Conservation (phyloP, 2,329 filamentous ascomycete genomes). For the Teratosphaeria pseudoeucalypti region DNA sequence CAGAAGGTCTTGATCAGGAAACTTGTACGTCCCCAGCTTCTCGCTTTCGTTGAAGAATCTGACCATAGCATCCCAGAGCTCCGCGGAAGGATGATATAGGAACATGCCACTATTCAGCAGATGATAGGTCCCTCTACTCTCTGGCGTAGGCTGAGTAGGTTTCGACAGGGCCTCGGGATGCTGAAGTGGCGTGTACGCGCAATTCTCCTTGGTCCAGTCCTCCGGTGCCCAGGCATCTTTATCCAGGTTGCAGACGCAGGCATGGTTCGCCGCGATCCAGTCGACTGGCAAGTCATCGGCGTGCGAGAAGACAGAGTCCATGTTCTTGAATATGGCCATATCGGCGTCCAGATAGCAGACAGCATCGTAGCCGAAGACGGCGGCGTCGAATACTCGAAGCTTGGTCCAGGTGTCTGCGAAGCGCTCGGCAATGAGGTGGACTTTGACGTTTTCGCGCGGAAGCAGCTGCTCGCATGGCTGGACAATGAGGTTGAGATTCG, state of each 20-base stretch:
- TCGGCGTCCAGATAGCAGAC: conserved; percentile 45
- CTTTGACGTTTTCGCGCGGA: conserved; percentile 9
- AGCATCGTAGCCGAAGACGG: conserved; percentile 22
- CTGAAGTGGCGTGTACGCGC: conserved; percentile 35
- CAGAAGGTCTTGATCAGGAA: conserved; percentile 46
- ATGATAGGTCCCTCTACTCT: conserved; percentile 29
- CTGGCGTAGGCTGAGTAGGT: conserved; percentile 25
- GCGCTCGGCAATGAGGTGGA: conserved; percentile 35
- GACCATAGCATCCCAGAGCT: conserved; percentile 31
- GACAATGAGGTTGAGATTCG: conserved; percentile 31
- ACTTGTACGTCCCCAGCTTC: conserved; percentile 29
- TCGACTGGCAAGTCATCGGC: conserved; percentile 26
- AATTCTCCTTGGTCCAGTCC: conserved; percentile 40
- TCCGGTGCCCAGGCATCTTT: conserved; percentile 39
- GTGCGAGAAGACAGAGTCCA: conserved; percentile 36
- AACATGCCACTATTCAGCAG: conserved; percentile 44
- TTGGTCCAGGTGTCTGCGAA: conserved; percentile 48
- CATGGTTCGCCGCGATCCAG: conserved; percentile 40
- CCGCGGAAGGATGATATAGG: conserved; percentile 34
- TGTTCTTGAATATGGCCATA: conserved; percentile 37
- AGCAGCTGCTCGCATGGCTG: conserved; percentile 32
- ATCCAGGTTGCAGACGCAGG: conserved; percentile 45
- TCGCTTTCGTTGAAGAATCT: conserved; percentile 30
- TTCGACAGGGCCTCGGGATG: conserved; percentile 26
- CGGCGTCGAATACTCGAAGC: conserved; percentile 40